phyloP scores from a whole-genome alignment of 2,329 filamentous ascomycete genomes.

The Phaeosphaeriaceae sp. region DNA sequence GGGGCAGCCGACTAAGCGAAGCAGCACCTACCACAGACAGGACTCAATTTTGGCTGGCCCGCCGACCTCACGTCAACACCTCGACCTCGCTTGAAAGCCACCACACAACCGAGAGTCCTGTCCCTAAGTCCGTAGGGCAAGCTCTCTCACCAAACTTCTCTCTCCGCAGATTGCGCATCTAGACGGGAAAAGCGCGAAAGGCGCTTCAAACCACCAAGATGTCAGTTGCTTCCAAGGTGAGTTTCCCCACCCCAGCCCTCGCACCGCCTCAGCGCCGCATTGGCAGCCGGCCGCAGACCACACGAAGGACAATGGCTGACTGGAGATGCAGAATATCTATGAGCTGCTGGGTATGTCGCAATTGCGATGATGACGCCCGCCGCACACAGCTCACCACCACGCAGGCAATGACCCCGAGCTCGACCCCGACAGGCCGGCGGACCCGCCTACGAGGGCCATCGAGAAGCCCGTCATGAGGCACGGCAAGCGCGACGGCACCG shows the following conservation, averaged over 20 bases:
- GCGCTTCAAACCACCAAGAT: constrained; percentile 52
- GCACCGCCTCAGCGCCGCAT: constrained; percentile 15
- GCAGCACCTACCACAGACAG: constrained; percentile 23
- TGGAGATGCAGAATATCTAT: constrained; percentile 80
- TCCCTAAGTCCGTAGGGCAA: constrained; percentile 48
- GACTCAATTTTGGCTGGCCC: constrained; percentile 26
- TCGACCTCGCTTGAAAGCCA: constrained; percentile 32
- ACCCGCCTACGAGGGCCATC: constrained; percentile 84
- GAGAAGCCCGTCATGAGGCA: constrained; percentile 81
- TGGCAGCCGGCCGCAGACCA: constrained; percentile 5
- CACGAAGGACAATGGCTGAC: constrained; percentile 44
- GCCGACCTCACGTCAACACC: constrained; percentile 37
- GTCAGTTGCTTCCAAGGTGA: constrained; percentile 54
- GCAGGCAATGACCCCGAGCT: constrained; percentile 74
- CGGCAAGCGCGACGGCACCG: constrained; percentile 85
- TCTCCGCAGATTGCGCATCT: constrained; percentile 50
- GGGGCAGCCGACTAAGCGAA: constrained; percentile 37
- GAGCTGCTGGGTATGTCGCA: constrained; percentile 87
- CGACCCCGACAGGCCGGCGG: constrained; percentile 75
- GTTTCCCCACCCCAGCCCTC: constrained; percentile 27
- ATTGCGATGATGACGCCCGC: constrained; percentile 6
- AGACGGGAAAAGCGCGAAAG: constrained; percentile 54
- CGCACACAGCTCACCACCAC: constrained; percentile 32
- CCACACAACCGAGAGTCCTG: constrained; percentile 44
- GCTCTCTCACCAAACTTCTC: constrained; percentile 43